Percentiles rank a stretch among this genome's conserved stretches.
These are phyloP conservation scores for Serendipita sp. DNA, from an alignment of 768 basidiomycete species.

Conservation along the genomic window DNA sequence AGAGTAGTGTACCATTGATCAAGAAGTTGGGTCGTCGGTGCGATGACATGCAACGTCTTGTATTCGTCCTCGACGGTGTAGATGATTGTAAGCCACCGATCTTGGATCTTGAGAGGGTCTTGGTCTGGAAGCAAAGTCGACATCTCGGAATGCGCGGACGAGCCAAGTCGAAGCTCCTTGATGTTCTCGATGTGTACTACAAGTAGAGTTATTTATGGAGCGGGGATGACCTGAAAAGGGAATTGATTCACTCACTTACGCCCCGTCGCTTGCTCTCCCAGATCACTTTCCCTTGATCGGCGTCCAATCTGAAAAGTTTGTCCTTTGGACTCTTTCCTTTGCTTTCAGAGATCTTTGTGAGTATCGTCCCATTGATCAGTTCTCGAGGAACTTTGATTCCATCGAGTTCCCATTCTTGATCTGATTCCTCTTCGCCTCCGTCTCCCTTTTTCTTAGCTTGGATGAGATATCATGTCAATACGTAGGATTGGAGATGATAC, in stretches of 20 bases:
- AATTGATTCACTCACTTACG: slow-evolving; percentile 31
- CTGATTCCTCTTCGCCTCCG: not conserved
- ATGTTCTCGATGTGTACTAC: slow-evolving; percentile 75
- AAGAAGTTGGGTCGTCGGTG: slow-evolving; percentile 46
- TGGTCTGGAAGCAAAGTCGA: slow-evolving; percentile 47
- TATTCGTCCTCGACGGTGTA: slow-evolving; percentile 63
- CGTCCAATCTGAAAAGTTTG: slow-evolving; percentile 47
- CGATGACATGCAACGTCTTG: slow-evolving; percentile 76
- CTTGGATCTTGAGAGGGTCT: slow-evolving; percentile 30
- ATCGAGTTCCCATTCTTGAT: not conserved
- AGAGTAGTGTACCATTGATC: slow-evolving; percentile 12
- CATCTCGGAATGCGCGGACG: slow-evolving; percentile 55
- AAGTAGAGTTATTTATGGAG: not conserved
- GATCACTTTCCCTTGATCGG: slow-evolving; percentile 65
- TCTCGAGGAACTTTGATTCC: not conserved
- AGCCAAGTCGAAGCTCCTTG: slow-evolving; percentile 66
- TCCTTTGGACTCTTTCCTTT: slow-evolving; percentile 46
- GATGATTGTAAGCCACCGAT: slow-evolving; percentile 76
- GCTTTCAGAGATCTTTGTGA: slow-evolving; percentile 73
- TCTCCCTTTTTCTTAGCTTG: not conserved
- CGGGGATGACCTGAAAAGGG: not conserved
- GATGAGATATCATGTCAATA: not conserved
- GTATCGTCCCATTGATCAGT: slow-evolving; percentile 35
- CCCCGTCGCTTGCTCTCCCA: slow-evolving; percentile 59
- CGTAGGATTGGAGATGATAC: not conserved